These are phyloP conservation scores for Talaromyces sp. DNA, from an alignment of 2,329 filamentous ascomycete species.

Conservation along the genomic window DNA sequence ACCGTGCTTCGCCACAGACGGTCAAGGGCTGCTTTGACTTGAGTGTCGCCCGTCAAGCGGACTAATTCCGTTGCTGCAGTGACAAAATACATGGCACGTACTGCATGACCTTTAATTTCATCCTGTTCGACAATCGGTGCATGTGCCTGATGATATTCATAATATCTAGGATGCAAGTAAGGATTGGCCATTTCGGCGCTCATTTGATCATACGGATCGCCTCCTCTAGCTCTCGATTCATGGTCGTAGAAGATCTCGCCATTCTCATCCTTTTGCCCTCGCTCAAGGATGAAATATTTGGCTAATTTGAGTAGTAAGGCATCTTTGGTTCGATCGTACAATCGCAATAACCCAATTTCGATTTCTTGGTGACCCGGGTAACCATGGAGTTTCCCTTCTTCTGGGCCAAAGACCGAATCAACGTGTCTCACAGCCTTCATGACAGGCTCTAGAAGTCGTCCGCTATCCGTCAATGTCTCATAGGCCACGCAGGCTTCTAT, in stretches of 20 bases:
- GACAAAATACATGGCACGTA: slow-evolving; percentile 57
- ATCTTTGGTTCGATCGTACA: slow-evolving; percentile 40
- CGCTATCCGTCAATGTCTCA: slow-evolving; percentile 48
- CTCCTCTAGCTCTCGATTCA: slow-evolving; percentile 48
- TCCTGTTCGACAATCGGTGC: slow-evolving; percentile 50
- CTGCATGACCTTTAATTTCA: slow-evolving; percentile 55
- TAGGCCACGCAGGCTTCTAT: slow-evolving; percentile 59
- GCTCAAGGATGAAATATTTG: slow-evolving; percentile 54
- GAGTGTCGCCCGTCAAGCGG: slow-evolving; percentile 29
- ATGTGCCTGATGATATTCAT: slow-evolving; percentile 56
- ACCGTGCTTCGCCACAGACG: slow-evolving; percentile 58
- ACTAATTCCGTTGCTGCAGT: slow-evolving; percentile 55
- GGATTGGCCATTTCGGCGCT: slow-evolving; percentile 31
- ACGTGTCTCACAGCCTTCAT: slow-evolving; percentile 53
- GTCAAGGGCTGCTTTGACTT: slow-evolving; percentile 39
- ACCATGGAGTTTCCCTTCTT: slow-evolving; percentile 47
- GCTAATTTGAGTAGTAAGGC: slow-evolving; percentile 45
- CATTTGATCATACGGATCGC: slow-evolving; percentile 40
- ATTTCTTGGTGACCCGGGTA: slow-evolving; percentile 59
- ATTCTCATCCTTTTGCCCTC: slow-evolving; percentile 47
- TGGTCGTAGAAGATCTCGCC: slow-evolving; percentile 51
- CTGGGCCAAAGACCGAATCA: slow-evolving; percentile 48
- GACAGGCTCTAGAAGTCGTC: slow-evolving; percentile 49
- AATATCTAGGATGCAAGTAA: slow-evolving; percentile 40
- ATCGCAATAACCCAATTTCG: slow-evolving; percentile 46